phyloP scores from a whole-genome alignment of 192 early-diverging fungal species.

The Allomyces arbusculus region DNA sequence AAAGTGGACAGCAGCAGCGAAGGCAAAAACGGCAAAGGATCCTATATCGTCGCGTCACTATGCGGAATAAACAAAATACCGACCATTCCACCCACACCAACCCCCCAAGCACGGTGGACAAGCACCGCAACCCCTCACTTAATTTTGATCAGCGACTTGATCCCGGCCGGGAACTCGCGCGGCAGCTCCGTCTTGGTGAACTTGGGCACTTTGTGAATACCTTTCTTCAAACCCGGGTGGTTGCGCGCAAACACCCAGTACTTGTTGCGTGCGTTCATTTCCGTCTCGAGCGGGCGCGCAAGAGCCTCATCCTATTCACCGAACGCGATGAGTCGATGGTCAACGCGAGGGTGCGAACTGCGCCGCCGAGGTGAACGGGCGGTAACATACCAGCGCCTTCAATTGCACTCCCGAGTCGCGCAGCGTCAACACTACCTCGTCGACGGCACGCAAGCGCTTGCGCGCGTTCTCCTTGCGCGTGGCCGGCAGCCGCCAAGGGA shows the following conservation, averaged over 20 bases:
- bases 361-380: not conserved
- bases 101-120: too few relatives aligned
- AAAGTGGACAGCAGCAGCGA: too few relatives aligned
- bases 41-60: too few relatives aligned
- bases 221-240: slow-evolving; percentile 48
- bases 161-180: slow-evolving; percentile 47
- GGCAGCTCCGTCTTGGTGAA: slow-evolving; percentile 58
- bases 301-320: not conserved
- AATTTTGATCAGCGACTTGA: slow-evolving; percentile 14
- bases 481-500: slow-evolving; percentile 41
- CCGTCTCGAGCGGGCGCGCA: slow-evolving; percentile 16
- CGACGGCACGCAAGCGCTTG: slow-evolving; percentile 61
- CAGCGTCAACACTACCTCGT: slow-evolving; percentile 50
- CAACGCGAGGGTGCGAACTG: not conserved
- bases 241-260: slow-evolving; percentile 62
- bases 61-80: too few relatives aligned
- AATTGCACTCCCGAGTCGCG: slow-evolving; percentile 47
- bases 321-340: not conserved
- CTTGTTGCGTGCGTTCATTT: slow-evolving; percentile 60
- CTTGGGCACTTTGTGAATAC: slow-evolving; percentile 64
- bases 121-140: too few relatives aligned
- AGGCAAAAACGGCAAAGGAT: too few relatives aligned
- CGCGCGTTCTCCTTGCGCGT: slow-evolving; percentile 72
- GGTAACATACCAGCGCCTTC: slow-evolving; percentile 36
- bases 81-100: too few relatives aligned